Evolutionary conservation across 2,329 filamentous ascomycete genomes (phyloP), one percentile per base, ranked within the genome.

Genomic region (Cladosporium sp.): DNA sequence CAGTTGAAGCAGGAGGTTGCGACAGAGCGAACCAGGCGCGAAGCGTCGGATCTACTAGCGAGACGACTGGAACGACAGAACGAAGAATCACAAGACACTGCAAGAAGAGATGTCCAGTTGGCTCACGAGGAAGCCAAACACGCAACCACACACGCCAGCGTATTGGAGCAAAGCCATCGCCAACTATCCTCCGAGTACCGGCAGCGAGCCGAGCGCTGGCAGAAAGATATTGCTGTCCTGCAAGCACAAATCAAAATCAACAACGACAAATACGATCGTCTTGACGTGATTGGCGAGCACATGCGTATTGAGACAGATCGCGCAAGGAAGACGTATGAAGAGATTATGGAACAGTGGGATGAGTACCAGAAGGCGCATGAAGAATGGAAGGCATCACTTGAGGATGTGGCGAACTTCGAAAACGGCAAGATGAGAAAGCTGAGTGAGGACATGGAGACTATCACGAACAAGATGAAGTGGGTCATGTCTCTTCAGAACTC

Each of bases 101-200:
- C 86, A 34, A 86, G 87, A 68, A 76, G 82, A 36, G 85, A 89
- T 70, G 84, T 92, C 6, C 88, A 91, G 64, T 84, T 88, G 67
- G 76, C 78, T 51, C 74, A 77, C 60, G 80, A 82, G 54, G 72
- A 77, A 70, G 78, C 78, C 66, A 78, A 78, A 65, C 76, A 80
- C 65, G 89, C 90, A 39, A 86, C 85, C 49, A 82, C 80, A 39
- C 85, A 89, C 67, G 88, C 89, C 14, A 83, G 86, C 66, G 81
- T 92, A 46, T 87, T 91, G 79, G 86, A 91, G 70, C 88, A 88
- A 46, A 86, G 89, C 30, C 90, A 91, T 77, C 89, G 88, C 84
- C 86, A 85, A 70, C 85, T 90, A 26, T 87, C 89, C 72, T 87
- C 88, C 67, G 84, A 85, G 61, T 84, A 88, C 77, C 84, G 88